Evolutionary conservation across 345 rosid genomes (phyloP).

Genomic region (Cardamine occulta): DNA sequence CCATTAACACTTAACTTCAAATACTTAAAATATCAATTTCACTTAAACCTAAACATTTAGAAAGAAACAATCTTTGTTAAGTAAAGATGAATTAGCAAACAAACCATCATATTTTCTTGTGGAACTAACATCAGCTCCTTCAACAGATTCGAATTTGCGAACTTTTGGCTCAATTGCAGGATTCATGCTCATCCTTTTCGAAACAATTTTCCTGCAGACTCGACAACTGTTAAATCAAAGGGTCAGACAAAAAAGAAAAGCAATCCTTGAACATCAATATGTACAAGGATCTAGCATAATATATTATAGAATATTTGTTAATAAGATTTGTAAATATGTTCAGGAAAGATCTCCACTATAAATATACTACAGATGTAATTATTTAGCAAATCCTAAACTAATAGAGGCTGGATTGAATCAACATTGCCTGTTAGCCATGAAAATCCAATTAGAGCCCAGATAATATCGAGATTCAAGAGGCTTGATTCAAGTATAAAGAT

Average conservation of each 20-base stretch:
- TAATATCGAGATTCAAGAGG: neutral
- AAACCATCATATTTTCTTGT: conserved; percentile 57
- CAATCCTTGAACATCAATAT: too few species aligned
- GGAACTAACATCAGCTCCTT: conserved; percentile 50
- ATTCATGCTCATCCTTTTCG: conserved; percentile 55
- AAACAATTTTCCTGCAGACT: conserved; percentile 40
- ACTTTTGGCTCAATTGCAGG: conserved; percentile 42
- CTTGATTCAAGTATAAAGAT: neutral
- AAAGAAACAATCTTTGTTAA: neutral
- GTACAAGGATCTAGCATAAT: too few species aligned
- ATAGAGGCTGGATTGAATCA: neutral
- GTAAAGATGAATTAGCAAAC: neutral
- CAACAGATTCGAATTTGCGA: conserved; percentile 61
- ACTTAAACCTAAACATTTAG: neutral
- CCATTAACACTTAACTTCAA: neutral
- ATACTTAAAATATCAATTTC: neutral
- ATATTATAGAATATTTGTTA: too few species aligned
- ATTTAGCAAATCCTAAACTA: too few species aligned
- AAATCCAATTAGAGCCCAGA: neutral
- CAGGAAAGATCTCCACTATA: too few species aligned
- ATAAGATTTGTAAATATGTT: too few species aligned
- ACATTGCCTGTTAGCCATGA: neutral
- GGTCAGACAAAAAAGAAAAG: neutral
- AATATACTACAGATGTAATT: too few species aligned
- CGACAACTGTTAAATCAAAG: conserved; percentile 19